Evolutionary conservation across 495 filamentous ascomycete genomes (phyloP).

Genomic region (Daldinia childiae): DNA sequence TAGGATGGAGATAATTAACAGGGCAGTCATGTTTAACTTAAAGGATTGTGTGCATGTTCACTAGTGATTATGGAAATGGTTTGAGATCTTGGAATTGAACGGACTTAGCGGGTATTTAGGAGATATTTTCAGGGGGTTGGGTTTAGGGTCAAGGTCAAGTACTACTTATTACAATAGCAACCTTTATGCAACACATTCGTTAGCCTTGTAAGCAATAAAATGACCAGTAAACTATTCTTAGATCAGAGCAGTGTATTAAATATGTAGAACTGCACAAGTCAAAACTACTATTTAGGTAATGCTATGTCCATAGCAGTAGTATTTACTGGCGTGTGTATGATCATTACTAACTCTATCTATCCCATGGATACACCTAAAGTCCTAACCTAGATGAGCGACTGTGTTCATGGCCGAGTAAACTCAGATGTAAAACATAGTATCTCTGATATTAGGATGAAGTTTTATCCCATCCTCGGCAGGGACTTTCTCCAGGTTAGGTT

Average conservation of each 20-base stretch:
- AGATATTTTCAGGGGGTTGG: too few species aligned
- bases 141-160: too few species aligned
- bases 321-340: background rate
- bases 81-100: too few species aligned
- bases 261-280: background rate
- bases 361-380: background rate
- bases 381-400: background rate
- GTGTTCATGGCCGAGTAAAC: background rate
- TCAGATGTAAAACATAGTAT: conserved; percentile 77
- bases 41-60: background rate
- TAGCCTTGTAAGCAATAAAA: background rate
- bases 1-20: too few species aligned
- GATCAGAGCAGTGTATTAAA: background rate
- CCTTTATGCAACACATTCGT: background rate
- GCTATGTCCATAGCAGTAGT: background rate
- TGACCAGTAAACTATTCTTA: background rate
- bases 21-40: background rate
- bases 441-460: conserved; percentile 57
- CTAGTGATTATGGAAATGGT: too few species aligned
- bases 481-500: background rate
- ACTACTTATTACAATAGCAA: too few species aligned
- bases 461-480: conserved; percentile 31
- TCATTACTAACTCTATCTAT: background rate
- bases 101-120: too few species aligned
- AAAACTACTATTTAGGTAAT: background rate